Evolutionary conservation across 2,329 filamentous ascomycete species (phyloP), one percentile per base, ranked within the genome.

Genomic region (Fusarium decemcellulare): DNA sequence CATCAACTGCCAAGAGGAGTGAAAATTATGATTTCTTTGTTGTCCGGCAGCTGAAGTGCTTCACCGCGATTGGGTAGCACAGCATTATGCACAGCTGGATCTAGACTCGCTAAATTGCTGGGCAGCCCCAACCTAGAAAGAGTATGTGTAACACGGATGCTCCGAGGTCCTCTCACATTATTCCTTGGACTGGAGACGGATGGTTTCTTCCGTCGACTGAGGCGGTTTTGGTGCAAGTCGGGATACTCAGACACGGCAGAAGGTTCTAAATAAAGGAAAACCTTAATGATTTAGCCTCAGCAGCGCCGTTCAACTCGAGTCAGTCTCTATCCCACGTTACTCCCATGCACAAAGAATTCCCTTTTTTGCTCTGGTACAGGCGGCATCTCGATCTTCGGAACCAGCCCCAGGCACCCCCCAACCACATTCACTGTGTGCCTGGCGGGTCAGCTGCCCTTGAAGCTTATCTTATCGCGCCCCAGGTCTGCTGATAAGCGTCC

Each of bases 391-490:
- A 53, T 54, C 51, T 54, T 54, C 51, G 43, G 51, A 39, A 37
- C 42, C 51, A 6, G 10, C 12, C n/a, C n/a, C 51, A 54, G 37
- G 16, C 39, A 54, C 8, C 40, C 40, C 37, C 40, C 40, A 43
- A 16, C 40, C 51, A 43, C 39, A 54, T 16, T 29, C 27, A 6
- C 29, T 54, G 27, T 54, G 51, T 53, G 18, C 36, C 36, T 54
- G 51, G 50, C 34, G 56, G 62, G 58, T 70, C 58, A 70, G 60
- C 37, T 55, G 67, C 44, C 14, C 37, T 27, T 27, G 48, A 32
- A 61, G n/a, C 61, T 68, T 68, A 68, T 68, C 66, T 68, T 68
- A 68, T 68, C 66, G 23, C 42, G 27, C 27, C n/a, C 16, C 23
- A 23, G 23, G 14, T 29, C 32, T 29, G 27, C 40, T 16, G 54